These are phyloP conservation scores for Stephania yunnanensis DNA, from an alignment of 164 flowering plant genomes.

Conservation along the genomic window DNA sequence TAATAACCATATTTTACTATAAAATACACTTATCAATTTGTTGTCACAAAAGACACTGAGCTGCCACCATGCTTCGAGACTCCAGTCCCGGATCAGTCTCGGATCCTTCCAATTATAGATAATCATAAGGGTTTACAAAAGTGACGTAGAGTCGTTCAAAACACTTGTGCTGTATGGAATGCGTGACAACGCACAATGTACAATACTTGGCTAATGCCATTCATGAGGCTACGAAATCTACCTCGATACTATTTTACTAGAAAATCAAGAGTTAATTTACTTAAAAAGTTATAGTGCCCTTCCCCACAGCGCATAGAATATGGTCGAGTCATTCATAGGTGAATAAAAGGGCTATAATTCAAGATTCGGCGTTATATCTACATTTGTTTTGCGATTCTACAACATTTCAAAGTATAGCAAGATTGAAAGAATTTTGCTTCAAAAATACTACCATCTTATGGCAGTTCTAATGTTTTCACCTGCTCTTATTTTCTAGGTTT, in stretches of 20 bases:
- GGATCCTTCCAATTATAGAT: too few relatives aligned
- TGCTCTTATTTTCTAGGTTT: constrained; percentile 83
- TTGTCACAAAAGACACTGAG: too few relatives aligned
- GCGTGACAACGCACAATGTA: constrained; percentile 82
- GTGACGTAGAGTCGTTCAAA: too few relatives aligned
- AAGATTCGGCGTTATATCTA: constrained; percentile 40
- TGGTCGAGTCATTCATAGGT: background rate
- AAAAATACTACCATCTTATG: constrained; percentile 91
- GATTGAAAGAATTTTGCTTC: constrained; percentile 88
- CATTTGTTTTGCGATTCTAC: constrained; percentile 69
- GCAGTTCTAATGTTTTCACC: constrained; percentile 93
- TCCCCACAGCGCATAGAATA: background rate
- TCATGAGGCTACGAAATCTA: constrained; percentile 71
- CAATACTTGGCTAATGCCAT: constrained; percentile 89
- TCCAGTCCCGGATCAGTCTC: too few relatives aligned
- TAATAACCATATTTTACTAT: too few relatives aligned
- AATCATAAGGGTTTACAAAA: too few relatives aligned
- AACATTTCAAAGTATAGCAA: constrained; percentile 77
- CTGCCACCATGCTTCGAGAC: too few relatives aligned
- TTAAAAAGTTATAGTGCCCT: background rate
- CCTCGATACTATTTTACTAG: constrained; percentile 13
- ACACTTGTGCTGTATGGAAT: constrained; percentile 64
- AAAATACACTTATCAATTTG: too few relatives aligned
- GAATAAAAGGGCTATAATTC: too few relatives aligned
- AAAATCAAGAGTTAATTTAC: background rate